These are phyloP conservation scores for Trichoderma asperelloides DNA, from an alignment of 495 filamentous ascomycete species.

Conservation along the genomic window DNA sequence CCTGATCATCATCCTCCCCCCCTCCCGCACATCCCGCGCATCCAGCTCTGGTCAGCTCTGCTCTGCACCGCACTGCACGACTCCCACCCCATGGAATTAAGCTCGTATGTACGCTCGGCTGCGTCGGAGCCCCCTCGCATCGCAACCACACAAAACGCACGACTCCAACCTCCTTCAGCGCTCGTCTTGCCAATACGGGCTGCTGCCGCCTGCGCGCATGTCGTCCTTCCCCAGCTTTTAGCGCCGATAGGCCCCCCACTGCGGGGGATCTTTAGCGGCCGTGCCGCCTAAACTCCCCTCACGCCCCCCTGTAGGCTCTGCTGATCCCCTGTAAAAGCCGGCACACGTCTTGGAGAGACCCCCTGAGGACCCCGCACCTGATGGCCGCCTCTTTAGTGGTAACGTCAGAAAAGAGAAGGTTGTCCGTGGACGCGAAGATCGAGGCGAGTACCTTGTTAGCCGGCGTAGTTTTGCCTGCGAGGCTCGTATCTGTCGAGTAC, in stretches of 20 bases:
- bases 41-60: too few relatives aligned
- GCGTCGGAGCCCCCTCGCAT: not conserved
- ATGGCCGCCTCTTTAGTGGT: not conserved
- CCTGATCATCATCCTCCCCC: too few relatives aligned
- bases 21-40: too few relatives aligned
- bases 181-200: not conserved
- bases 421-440: not conserved
- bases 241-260: constrained; percentile 9
- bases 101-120: constrained; percentile 7
- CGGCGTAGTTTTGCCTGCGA: not conserved
- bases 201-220: not conserved
- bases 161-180: not conserved
- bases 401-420: constrained; percentile 5
- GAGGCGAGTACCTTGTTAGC: not conserved
- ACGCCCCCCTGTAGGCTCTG: not conserved
- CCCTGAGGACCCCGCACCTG: not conserved
- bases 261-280: constrained; percentile 1
- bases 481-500: not conserved
- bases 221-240: constrained; percentile 10
- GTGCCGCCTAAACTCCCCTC: not conserved
- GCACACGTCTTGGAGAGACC: not conserved
- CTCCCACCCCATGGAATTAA: not conserved
- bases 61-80: not conserved
- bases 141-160: not conserved
- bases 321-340: not conserved